These are phyloP conservation scores for Sclerotinia sclerotiorum DNA, from an alignment of 2,329 filamentous ascomycete genomes.

Conservation along the genomic window DNA sequence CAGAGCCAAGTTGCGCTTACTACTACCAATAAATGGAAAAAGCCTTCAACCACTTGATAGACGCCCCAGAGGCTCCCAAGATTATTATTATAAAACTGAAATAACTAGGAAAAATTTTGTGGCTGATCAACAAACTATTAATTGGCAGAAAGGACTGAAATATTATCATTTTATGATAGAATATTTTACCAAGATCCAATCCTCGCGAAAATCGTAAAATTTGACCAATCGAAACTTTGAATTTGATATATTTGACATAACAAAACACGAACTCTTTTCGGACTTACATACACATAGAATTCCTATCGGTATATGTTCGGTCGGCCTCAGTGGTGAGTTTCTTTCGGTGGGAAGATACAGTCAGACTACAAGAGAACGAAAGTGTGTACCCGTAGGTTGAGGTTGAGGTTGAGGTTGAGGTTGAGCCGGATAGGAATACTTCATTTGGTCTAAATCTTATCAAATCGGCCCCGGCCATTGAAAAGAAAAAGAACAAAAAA, in stretches of 20 bases:
- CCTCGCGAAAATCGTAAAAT: background rate
- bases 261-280: background rate
- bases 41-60: slow-evolving; percentile 11
- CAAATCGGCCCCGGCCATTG: background rate
- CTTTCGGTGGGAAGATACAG: background rate
- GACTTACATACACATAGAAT: background rate
- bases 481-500: background rate
- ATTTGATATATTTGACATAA: background rate
- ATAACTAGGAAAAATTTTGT: slow-evolving; percentile 4
- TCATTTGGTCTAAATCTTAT: background rate
- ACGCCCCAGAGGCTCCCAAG: slow-evolving; percentile 3
- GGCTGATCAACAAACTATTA: slow-evolving; percentile 10
- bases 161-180: background rate
- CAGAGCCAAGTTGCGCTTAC: slow-evolving; percentile 13
- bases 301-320: background rate
- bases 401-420: background rate
- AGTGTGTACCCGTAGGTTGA: background rate
- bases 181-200: background rate
- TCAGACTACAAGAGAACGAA: background rate
- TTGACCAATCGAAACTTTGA: background rate
- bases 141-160: background rate
- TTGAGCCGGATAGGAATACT: background rate
- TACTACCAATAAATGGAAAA: slow-evolving; percentile 16
- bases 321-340: background rate
- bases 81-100: background rate